A percentile compares a stretch with the other conserved stretches of the same genome.
phyloP scores from a whole-genome alignment of 768 basidiomycete species.

The Kwoniella dejecticola region DNA sequence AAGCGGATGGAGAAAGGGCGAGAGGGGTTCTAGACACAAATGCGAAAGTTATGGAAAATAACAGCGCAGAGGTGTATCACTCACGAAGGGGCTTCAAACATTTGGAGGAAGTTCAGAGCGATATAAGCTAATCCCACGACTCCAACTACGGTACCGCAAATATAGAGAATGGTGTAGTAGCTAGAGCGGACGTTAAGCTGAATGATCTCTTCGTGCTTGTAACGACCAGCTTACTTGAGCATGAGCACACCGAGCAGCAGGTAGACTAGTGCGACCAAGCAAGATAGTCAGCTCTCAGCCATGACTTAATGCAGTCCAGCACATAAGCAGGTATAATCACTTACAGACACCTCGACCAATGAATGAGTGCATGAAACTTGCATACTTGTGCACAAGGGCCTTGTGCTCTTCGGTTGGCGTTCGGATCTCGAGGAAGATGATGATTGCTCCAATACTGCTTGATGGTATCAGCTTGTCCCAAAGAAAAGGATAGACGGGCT shows the following conservation, averaged over 20 bases:
- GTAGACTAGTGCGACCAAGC: conserved; percentile 36
- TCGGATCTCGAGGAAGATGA: conserved; percentile 52
- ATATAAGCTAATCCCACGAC: conserved; percentile 51
- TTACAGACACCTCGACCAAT: conserved; percentile 56
- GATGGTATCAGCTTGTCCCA: not conserved
- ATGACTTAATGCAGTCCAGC: not conserved
- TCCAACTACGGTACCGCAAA: conserved; percentile 53
- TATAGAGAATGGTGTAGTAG: conserved; percentile 54
- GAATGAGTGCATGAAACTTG: conserved; percentile 55
- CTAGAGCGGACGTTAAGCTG: conserved; percentile 25
- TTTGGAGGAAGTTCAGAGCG: conserved; percentile 50
- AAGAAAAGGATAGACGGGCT: no score
- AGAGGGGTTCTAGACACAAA: no score
- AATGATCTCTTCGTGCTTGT: not conserved
- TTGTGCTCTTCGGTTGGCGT: conserved; percentile 53
- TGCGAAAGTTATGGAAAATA: no score
- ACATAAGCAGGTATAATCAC: conserved; percentile 15
- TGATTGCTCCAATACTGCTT: conserved; percentile 46
- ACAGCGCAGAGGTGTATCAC: conserved; percentile 24
- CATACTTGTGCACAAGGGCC: conserved; percentile 51
- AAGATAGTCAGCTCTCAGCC: not conserved
- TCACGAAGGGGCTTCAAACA: conserved; percentile 54
- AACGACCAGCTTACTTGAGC: conserved; percentile 47
- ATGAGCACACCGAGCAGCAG: conserved; percentile 51
- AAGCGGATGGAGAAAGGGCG: not conserved